phyloP scores from a whole-genome alignment of 305 asterid genomes.

The Fraxinus xanthoxyloides region DNA sequence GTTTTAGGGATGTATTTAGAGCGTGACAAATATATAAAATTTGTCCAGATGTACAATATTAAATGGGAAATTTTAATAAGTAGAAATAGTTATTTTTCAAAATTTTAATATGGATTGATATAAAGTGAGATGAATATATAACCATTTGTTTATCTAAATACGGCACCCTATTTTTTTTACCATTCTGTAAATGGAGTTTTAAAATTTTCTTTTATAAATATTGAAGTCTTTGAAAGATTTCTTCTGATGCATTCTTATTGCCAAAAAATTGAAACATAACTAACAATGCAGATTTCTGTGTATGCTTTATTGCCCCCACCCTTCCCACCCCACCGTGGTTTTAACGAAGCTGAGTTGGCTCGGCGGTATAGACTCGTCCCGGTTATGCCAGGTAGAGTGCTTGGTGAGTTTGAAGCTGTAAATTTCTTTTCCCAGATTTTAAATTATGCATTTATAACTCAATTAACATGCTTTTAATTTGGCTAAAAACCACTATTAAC shows the following conservation, averaged over 20 bases:
- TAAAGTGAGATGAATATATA: too few species aligned
- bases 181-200: not conserved
- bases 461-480: constrained; percentile 31
- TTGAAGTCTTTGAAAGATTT: not conserved
- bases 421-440: constrained; percentile 10
- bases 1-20: too few species aligned
- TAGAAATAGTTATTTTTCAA: not conserved
- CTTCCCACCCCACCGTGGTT: constrained; percentile 23
- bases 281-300: not conserved
- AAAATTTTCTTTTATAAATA: not conserved
- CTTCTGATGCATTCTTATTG: not conserved
- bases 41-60: not conserved
- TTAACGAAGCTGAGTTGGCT: constrained; percentile 1
- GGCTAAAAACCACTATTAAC: constrained; percentile 31
- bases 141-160: not conserved
- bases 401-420: constrained; percentile 40
- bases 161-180: not conserved
- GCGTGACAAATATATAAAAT: not conserved
- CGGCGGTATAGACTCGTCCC: not conserved
- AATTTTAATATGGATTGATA: too few species aligned
- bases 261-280: not conserved
- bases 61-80: not conserved
- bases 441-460: constrained; percentile 6
- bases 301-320: not conserved
- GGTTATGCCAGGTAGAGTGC: constrained; percentile 25